Percentiles rank a stretch among this genome's conserved stretches.
These are phyloP conservation scores for Annulohypoxylon maeteangense DNA, from an alignment of 495 filamentous ascomycete genomes.

Conservation along the genomic window DNA sequence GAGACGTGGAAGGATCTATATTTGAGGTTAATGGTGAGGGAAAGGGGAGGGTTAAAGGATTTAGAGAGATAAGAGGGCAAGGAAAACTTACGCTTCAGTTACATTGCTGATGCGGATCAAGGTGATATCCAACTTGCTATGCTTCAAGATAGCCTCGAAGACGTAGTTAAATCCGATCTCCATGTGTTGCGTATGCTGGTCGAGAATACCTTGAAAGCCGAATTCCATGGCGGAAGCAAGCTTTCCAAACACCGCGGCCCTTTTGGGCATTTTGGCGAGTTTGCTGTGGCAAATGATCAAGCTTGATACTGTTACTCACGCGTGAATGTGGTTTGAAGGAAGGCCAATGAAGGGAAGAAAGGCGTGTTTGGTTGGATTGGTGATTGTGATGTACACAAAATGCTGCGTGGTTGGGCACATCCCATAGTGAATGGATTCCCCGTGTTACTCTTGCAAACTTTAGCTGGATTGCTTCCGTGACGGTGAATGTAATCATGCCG, in stretches of 20 bases:
- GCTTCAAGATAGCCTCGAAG: constrained; percentile 35
- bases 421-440: neutral
- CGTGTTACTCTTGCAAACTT: neutral
- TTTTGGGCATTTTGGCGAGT: neutral
- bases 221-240: neutral
- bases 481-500: neutral
- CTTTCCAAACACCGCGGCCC: neutral
- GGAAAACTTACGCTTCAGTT: constrained; percentile 43
- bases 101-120: constrained; percentile 47
- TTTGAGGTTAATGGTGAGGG: neutral
- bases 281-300: neutral
- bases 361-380: constrained; percentile 1
- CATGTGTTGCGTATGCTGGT: constrained; percentile 19
- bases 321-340: constrained; percentile 1
- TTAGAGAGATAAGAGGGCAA: neutral
- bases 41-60: neutral
- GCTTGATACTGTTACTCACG: constrained; percentile 21
- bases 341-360: neutral
- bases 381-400: constrained; percentile 1
- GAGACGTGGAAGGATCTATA: constrained; percentile 36
- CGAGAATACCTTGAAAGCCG: constrained; percentile 19
- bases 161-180: constrained; percentile 31
- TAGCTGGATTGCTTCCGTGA: neutral
- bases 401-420: neutral
- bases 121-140: constrained; percentile 44